A percentile compares a stretch with the other conserved stretches of the same genome.
Evolutionary conservation across 1,284 basidiomycete genomes (phyloP).

Genomic region (Neonothopanus nambi): DNA sequence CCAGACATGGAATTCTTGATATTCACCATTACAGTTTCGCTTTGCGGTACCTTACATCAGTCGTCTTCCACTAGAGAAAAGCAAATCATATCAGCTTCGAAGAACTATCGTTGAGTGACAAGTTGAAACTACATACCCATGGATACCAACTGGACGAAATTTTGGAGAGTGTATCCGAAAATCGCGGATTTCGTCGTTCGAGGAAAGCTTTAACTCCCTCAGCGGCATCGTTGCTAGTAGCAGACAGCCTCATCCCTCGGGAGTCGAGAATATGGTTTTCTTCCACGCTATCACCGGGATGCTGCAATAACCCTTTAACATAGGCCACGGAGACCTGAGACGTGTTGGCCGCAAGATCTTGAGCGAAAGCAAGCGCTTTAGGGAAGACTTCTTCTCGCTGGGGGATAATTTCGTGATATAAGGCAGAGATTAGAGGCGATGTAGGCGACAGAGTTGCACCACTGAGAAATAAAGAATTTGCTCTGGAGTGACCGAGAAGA

Average conservation of each 20-base stretch:
- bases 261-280: constrained; percentile 58
- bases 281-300: constrained; percentile 48
- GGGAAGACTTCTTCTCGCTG: constrained; percentile 53
- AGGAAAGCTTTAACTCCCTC: constrained; percentile 53
- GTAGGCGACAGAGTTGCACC: constrained; percentile 45
- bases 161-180: constrained; percentile 43
- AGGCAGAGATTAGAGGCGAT: constrained; percentile 42
- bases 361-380: constrained; percentile 49
- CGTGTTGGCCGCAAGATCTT: constrained; percentile 51
- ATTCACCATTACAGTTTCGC: neutral
- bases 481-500: constrained; percentile 51
- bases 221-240: constrained; percentile 38
- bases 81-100: neutral
- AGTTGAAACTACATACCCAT: constrained; percentile 42
- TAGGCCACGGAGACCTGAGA: constrained; percentile 51
- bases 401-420: constrained; percentile 49
- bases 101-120: neutral
- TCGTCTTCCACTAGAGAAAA: constrained; percentile 6
- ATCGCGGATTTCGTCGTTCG: constrained; percentile 45
- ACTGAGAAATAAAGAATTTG: constrained; percentile 50
- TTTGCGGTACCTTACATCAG: constrained; percentile 12
- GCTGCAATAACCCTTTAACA: constrained; percentile 52
- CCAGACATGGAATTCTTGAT: no score
- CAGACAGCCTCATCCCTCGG: constrained; percentile 42
- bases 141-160: constrained; percentile 44